These are phyloP conservation scores for Tulasnella sp. DNA, from an alignment of 768 basidiomycete genomes.

Conservation along the genomic window DNA sequence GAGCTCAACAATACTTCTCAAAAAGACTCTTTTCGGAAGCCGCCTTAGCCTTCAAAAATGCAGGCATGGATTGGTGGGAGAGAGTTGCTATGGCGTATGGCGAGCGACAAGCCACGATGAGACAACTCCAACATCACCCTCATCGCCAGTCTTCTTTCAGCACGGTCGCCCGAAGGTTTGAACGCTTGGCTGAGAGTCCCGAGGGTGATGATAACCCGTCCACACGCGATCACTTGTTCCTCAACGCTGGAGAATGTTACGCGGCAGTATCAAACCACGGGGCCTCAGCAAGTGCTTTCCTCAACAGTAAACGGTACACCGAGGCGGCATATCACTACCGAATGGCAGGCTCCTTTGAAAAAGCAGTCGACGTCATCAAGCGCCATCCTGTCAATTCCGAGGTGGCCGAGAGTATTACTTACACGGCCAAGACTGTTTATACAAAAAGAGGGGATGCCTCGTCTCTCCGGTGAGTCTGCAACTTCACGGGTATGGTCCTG, in stretches of 20 bases:
- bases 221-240: not conserved
- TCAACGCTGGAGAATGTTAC: not conserved
- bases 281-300: not conserved
- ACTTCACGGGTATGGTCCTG: not conserved
- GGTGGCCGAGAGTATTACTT: slow-evolving; percentile 34
- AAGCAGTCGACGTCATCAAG: slow-evolving; percentile 8
- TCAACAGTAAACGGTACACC: not conserved
- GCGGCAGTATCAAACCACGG: not conserved
- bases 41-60: slow-evolving; percentile 5
- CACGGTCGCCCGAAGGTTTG: not conserved
- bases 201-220: not conserved
- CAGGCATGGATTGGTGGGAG: not conserved
- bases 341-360: not conserved
- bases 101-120: slow-evolving; percentile 14
- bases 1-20: not conserved
- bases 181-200: not conserved
- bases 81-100: slow-evolving; percentile 5
- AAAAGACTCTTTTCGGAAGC: not conserved
- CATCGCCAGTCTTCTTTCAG: no score
- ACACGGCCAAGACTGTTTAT: slow-evolving; percentile 43
- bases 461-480: slow-evolving; percentile 27
- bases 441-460: slow-evolving; percentile 34
- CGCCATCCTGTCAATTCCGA: slow-evolving; percentile 32
- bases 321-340: slow-evolving; percentile 3
- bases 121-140: not conserved